Percentiles rank a stretch among this genome's conserved stretches.
These are phyloP conservation scores for Eremochloa ophiuroides DNA, from an alignment of 176 grass and related monocot genomes.

Conservation along the genomic window DNA sequence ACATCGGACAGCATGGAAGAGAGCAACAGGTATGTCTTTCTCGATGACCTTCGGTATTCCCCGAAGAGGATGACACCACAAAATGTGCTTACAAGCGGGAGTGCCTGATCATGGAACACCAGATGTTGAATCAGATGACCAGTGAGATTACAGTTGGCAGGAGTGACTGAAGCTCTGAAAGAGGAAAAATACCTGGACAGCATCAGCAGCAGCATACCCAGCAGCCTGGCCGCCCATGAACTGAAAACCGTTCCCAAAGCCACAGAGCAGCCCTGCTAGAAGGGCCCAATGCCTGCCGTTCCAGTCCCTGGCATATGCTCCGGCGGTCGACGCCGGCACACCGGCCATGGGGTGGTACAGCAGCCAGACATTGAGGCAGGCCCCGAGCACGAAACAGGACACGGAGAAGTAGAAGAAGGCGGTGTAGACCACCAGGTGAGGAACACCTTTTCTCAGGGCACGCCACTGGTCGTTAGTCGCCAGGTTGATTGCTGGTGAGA, in stretches of 20 bases:
- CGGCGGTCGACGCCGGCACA: slow-evolving; percentile 34
- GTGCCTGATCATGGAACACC: not conserved
- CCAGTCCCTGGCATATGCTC: slow-evolving; percentile 44
- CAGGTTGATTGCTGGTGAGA: slow-evolving; percentile 56
- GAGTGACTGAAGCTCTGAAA: not conserved
- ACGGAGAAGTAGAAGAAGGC: slow-evolving; percentile 76
- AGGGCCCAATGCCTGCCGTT: slow-evolving; percentile 83
- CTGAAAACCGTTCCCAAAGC: slow-evolving; percentile 90
- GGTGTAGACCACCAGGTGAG: slow-evolving; percentile 55
- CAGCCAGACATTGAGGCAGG: slow-evolving; percentile 58
- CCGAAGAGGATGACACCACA: slow-evolving; percentile 39
- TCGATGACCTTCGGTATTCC: slow-evolving; percentile 38
- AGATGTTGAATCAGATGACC: no score
- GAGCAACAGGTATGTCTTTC: slow-evolving; percentile 45
- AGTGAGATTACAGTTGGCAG: not conserved
- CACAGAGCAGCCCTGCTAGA: slow-evolving; percentile 67
- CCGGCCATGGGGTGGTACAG: slow-evolving; percentile 37
- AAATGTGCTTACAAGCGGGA: slow-evolving; percentile 44
- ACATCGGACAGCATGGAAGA: slow-evolving; percentile 51
- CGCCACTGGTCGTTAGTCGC: slow-evolving; percentile 63
- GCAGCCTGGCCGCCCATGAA: slow-evolving; percentile 99
- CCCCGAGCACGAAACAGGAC: slow-evolving; percentile 48
- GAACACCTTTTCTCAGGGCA: slow-evolving; percentile 31
- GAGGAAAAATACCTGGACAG: slow-evolving; percentile 48
- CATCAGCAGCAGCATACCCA: slow-evolving; percentile 93